Evolutionary conservation across 2,329 filamentous ascomycete genomes (phyloP).

Genomic region (Verticillium albo-atrum): DNA sequence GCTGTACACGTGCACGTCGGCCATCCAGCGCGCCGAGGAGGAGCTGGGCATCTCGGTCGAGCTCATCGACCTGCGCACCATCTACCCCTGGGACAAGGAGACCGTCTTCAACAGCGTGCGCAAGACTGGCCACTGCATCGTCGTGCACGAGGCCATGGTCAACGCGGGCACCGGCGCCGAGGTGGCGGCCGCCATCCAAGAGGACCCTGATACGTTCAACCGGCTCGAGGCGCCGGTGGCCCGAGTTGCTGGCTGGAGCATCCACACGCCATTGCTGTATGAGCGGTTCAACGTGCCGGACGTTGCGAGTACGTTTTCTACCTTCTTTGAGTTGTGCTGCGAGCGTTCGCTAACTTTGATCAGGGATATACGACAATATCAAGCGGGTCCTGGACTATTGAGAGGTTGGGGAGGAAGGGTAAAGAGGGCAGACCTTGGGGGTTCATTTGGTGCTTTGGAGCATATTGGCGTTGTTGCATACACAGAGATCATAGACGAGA

Average conservation of each 20-base stretch:
- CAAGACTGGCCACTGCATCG: constrained; percentile 80
- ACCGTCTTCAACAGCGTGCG: constrained; percentile 76
- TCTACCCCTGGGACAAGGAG: constrained; percentile 88
- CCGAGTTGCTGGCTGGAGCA: constrained; percentile 85
- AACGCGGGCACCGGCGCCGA: constrained; percentile 88
- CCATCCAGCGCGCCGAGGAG: constrained; percentile 69
- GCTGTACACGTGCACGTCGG: constrained; percentile 75
- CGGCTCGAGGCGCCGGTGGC: constrained; percentile 80
- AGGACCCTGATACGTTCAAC: constrained; percentile 70
- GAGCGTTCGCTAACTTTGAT: constrained; percentile 23
- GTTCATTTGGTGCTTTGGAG: neutral
- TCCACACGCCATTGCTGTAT: constrained; percentile 73
- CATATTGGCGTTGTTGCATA: neutral
- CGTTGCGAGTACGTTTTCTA: constrained; percentile 70
- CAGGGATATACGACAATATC: constrained; percentile 69
- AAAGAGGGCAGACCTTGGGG: neutral
- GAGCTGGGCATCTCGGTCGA: constrained; percentile 76
- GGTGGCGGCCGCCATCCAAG: constrained; percentile 83
- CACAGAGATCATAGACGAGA: neutral
- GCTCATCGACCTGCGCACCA: constrained; percentile 79
- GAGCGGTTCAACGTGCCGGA: constrained; percentile 82
- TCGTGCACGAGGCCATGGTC: constrained; percentile 90
- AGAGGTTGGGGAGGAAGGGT: constrained; percentile 2
- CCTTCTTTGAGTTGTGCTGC: too few relatives aligned
- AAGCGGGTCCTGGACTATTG: constrained; percentile 64